Evolutionary conservation across 805 yeast species (phyloP).

Genomic region (Starmerella potacharoeniae): DNA sequence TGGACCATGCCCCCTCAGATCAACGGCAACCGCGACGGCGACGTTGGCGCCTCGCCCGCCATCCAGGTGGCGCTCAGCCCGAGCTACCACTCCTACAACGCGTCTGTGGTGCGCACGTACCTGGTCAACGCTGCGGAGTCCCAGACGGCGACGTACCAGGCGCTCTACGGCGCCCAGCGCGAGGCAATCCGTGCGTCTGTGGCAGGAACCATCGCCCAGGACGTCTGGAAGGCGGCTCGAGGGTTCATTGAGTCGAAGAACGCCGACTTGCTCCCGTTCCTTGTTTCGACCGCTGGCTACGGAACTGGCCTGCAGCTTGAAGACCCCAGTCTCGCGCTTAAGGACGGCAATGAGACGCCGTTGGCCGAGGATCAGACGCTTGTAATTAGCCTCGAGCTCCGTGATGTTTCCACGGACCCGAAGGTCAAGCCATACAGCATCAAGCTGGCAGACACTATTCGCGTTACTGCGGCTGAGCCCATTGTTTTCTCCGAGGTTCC

Average conservation of each 20-base stretch:
- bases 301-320: slow-evolving; percentile 81
- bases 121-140: slow-evolving; percentile 77
- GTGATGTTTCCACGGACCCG: slow-evolving; percentile 26
- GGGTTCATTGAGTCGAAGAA: slow-evolving; percentile 47
- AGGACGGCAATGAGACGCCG: slow-evolving; percentile 56
- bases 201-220: slow-evolving; percentile 56
- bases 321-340: slow-evolving; percentile 63
- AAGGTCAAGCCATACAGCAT: slow-evolving; percentile 56
- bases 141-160: slow-evolving; percentile 69
- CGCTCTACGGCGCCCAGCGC: slow-evolving; percentile 57
- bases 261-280: slow-evolving; percentile 45
- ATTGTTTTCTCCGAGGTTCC: slow-evolving; percentile 61
- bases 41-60: slow-evolving; percentile 59
- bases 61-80: slow-evolving; percentile 76
- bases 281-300: slow-evolving; percentile 68
- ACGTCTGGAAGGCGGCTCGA: slow-evolving; percentile 54
- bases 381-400: slow-evolving; percentile 34
- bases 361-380: slow-evolving; percentile 64
- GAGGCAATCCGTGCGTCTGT: slow-evolving; percentile 50
- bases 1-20: slow-evolving; percentile 95
- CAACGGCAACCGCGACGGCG: slow-evolving; percentile 45
- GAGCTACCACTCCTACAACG: slow-evolving; percentile 79
- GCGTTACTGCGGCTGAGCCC: slow-evolving; percentile 47
- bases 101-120: slow-evolving; percentile 78
- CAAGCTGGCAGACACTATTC: slow-evolving; percentile 68